These are phyloP conservation scores for Trichosporon sp. DNA, from an alignment of 1,284 basidiomycete genomes.

Conservation along the genomic window DNA sequence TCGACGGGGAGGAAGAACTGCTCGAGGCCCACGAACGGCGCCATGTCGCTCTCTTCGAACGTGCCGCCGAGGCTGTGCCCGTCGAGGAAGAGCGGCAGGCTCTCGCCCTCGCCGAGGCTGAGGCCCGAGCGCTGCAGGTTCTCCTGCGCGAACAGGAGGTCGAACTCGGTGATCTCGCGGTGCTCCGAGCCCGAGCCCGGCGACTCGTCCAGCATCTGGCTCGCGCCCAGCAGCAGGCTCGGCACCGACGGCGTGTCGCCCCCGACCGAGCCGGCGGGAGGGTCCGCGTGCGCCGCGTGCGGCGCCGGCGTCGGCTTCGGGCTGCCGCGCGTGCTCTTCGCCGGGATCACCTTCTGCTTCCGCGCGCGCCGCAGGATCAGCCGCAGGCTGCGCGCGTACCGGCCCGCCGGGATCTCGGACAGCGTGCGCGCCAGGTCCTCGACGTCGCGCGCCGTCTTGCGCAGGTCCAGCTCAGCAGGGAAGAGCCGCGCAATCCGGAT, in stretches of 20 bases:
- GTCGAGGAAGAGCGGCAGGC: slow-evolving; percentile 48
- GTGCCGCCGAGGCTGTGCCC: slow-evolving; percentile 43
- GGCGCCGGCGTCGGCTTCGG: slow-evolving; percentile 23
- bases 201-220: slow-evolving; percentile 43
- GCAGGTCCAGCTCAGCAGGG: slow-evolving; percentile 74
- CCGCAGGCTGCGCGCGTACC: slow-evolving; percentile 80
- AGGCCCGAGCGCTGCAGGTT: slow-evolving; percentile 47
- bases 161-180: slow-evolving; percentile 46
- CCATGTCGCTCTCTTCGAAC: slow-evolving; percentile 33
- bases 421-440: slow-evolving; percentile 70
- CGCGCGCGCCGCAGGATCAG: slow-evolving; percentile 77
- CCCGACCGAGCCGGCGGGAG: not conserved
- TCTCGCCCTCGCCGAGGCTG: slow-evolving; percentile 40
- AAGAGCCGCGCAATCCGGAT: slow-evolving; percentile 79
- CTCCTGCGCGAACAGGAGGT: slow-evolving; percentile 47
- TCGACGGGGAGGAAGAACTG: slow-evolving; percentile 49
- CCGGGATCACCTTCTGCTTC: slow-evolving; percentile 59
- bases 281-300: slow-evolving; percentile 20
- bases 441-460: slow-evolving; percentile 68
- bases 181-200: slow-evolving; percentile 27
- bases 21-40: slow-evolving; percentile 46
- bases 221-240: slow-evolving; percentile 27
- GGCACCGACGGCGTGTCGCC: slow-evolving; percentile 16
- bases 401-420: slow-evolving; percentile 75
- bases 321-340: slow-evolving; percentile 42